These are phyloP conservation scores for Pseudonitzschia delicatissima DNA, from an alignment of 108 stramenopile genomes.

Conservation along the genomic window DNA sequence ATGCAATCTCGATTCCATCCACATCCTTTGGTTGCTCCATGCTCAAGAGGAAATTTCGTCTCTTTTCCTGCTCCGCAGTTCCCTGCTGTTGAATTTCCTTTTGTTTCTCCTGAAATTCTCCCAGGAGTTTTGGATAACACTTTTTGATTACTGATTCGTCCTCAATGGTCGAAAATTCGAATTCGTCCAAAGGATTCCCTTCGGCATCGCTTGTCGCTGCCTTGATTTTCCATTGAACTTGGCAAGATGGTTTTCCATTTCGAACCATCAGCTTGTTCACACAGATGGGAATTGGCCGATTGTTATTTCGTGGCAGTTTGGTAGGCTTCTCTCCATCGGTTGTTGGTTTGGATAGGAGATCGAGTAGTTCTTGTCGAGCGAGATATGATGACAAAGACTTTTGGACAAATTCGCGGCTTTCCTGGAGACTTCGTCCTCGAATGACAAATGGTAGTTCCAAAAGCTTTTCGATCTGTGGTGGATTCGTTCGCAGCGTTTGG, in stretches of 20 bases:
- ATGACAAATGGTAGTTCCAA: conserved; percentile 46
- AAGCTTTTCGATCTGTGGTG: conserved; percentile 37
- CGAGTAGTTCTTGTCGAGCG: conserved; percentile 52
- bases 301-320: conserved; percentile 15
- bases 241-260: conserved; percentile 41
- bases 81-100: conserved; percentile 48
- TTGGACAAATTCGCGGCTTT: conserved; percentile 54
- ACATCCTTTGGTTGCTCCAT: conserved; percentile 1
- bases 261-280: conserved; percentile 44
- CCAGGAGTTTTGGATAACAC: conserved; percentile 47
- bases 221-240: conserved; percentile 57
- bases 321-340: not conserved
- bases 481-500: conserved; percentile 27
- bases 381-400: conserved; percentile 49
- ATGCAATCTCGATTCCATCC: not conserved
- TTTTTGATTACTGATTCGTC: conserved; percentile 39
- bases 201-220: conserved; percentile 39
- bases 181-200: conserved; percentile 48
- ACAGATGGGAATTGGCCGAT: conserved; percentile 42
- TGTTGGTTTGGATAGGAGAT: not conserved
- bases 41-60: conserved; percentile 47
- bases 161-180: conserved; percentile 66
- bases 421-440: conserved; percentile 44
- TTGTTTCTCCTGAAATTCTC: conserved; percentile 31
- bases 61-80: conserved; percentile 44